Evolutionary conservation across 768 basidiomycete species (phyloP).

Genomic region (Mycena vitilis): DNA sequence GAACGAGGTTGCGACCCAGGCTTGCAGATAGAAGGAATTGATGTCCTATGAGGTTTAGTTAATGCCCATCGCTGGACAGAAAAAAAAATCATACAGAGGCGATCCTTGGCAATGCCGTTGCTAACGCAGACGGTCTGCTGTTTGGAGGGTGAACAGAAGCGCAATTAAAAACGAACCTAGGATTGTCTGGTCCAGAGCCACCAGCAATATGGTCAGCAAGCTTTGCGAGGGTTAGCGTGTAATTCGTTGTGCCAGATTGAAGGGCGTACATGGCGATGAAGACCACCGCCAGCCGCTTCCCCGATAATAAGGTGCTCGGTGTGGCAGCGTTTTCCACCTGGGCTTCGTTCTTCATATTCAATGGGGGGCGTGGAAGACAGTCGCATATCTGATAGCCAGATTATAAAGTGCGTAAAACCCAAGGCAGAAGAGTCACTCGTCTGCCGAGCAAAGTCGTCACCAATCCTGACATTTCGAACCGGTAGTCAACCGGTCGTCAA

Average conservation of each 20-base stretch:
- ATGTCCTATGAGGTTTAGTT: constrained; percentile 1
- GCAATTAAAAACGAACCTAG: background rate
- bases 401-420: no score
- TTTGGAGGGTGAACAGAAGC: background rate
- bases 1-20: constrained; percentile 20
- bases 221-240: background rate
- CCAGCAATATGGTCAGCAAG: constrained; percentile 9
- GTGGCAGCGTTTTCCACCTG: background rate
- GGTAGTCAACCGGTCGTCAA: no score
- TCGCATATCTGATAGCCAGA: no score
- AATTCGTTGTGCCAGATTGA: no score
- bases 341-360: background rate
- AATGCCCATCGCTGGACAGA: background rate
- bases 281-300: constrained; percentile 3
- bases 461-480: no score
- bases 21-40: constrained; percentile 13
- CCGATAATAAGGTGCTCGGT: constrained; percentile 8
- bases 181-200: constrained; percentile 25
- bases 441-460: no score
- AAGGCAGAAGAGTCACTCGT: no score
- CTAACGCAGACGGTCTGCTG: background rate
- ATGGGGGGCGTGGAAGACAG: no score
- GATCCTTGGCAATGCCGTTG: constrained; percentile 26
- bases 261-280: constrained; percentile 1
- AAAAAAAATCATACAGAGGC: constrained; percentile 18